Evolutionary conservation across 148 eudicot genomes (phyloP), one percentile per base, ranked within the genome.

Genomic region (Arbutus unedo): DNA sequence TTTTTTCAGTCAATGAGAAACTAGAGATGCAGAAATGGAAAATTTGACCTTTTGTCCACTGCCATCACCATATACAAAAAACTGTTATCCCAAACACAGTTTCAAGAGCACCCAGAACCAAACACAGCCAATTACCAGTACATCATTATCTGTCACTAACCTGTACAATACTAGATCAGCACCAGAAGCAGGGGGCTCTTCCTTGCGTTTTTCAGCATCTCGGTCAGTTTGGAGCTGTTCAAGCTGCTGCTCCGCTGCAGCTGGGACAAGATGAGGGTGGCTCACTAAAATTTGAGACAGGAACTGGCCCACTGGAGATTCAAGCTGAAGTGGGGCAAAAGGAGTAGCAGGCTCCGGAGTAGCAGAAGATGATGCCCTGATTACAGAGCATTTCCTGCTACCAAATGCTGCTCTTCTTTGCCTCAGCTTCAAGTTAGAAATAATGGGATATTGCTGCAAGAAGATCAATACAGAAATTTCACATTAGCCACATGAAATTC

Each of bases 241-340:
- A 83, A 96, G 99, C 86, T 96, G 99, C 88, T 94, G 94, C 41
- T 96, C 99, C 64, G 90, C 97, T 18, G 99, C 99, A 85, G 98
- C 97, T 78, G 98, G 97, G 60, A 96, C 86, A 68, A 96, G 93
- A 86, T 96, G 99, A 1, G 99, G 99, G 84, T 96, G 99, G 83
- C 93, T 96, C 3, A 74, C 84, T 74, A 96, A 83, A 18, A 96
- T 94, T 80, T 94, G 91, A 49, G 98, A 87, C 38, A 96, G 91
- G 82, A 96, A 96, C 86, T 94, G 99, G 1, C 99, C 99, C 38
- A 89, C 85, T 74, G 99, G 97, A 81, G 99, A 94, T 86, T 94
- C 97, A 49, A 96, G 88, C 90, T 92, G 89, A 82, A 96, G 98
- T 0, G 99, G 99, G 77, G 99, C 99, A 89, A 96, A 79, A 38